Evolutionary conservation across 1,139 yeast genomes (phyloP).

Genomic region (Citeromyces hawaiiensis): DNA sequence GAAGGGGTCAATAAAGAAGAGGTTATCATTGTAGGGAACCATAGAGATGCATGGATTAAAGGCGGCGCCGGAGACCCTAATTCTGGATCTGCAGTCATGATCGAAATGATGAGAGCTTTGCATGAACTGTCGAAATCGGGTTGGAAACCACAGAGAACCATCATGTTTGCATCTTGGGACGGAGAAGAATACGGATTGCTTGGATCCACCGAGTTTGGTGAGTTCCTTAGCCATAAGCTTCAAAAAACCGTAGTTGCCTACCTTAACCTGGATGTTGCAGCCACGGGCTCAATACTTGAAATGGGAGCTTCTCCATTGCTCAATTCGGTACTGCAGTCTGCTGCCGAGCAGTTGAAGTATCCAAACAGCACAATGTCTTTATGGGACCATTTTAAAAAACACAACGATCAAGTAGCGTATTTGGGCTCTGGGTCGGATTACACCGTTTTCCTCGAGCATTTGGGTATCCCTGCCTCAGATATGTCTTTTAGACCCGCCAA

Average conservation of each 20-base stretch:
- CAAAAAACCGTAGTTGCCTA: constrained; percentile 41
- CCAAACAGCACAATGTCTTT: constrained; percentile 33
- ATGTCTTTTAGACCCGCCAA: constrained; percentile 31
- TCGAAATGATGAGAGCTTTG: constrained; percentile 46
- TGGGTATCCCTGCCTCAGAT: constrained; percentile 54
- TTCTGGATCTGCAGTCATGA: constrained; percentile 44
- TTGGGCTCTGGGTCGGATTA: constrained; percentile 61
- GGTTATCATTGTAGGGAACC: constrained; percentile 51
- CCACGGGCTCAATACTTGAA: constrained; percentile 32
- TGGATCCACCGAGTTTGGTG: constrained; percentile 64
- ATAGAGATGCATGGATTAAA: constrained; percentile 63
- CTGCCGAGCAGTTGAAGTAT: constrained; percentile 27
- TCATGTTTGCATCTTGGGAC: constrained; percentile 56
- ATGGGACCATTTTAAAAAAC: constrained; percentile 39
- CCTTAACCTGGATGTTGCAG: constrained; percentile 50
- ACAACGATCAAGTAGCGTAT: constrained; percentile 23
- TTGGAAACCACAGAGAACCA: constrained; percentile 53
- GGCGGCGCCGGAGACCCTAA: constrained; percentile 68
- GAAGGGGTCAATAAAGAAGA: constrained; percentile 38
- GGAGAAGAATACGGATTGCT: constrained; percentile 60
- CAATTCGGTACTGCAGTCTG: constrained; percentile 23
- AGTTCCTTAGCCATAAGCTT: constrained; percentile 29
- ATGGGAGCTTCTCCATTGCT: constrained; percentile 40
- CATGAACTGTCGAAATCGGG: constrained; percentile 33
- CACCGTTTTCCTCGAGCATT: constrained; percentile 52